Conservation (phyloP, 2,329 filamentous ascomycete species). For the Colletotrichum horii region DNA sequence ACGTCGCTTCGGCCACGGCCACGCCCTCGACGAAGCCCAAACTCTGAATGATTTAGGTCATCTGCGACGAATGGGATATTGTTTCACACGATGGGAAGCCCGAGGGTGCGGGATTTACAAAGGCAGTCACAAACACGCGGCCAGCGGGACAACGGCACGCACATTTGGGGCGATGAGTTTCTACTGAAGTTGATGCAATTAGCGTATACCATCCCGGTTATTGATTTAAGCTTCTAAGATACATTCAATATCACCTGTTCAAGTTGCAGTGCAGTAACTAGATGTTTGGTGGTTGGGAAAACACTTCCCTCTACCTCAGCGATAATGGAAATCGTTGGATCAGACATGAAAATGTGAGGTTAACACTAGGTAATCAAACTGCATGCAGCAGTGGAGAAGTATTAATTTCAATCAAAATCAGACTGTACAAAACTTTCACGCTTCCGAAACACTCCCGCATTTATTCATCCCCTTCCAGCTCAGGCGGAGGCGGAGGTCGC, state of each 20-base stretch:
- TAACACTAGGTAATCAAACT: not conserved
- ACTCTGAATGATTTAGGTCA: no score
- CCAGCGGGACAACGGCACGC: not conserved
- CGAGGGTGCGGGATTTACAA: not conserved
- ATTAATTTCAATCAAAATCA: accelerated
- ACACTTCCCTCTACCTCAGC: accelerated
- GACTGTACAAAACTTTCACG: accelerated
- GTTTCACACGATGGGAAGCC: no score
- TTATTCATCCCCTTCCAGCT: not conserved
- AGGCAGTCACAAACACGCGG: not conserved
- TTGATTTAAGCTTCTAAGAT: not conserved
- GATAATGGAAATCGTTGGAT: not conserved
- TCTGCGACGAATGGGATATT: no score
- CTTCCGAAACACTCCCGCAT: accelerated
- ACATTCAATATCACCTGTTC: not conserved
- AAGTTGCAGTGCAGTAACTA: not conserved
- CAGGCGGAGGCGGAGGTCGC: not conserved
- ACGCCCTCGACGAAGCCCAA: not conserved
- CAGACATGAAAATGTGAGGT: not conserved
- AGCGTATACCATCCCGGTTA: accelerated
- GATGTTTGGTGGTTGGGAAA: accelerated
- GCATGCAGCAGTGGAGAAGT: not conserved
- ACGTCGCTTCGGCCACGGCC: not conserved
- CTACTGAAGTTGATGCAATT: not conserved
- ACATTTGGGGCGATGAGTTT: not conserved